Evolutionary conservation across 768 basidiomycete species (phyloP), one percentile per base, ranked within the genome.

Genomic region (Asterophora parasitica): DNA sequence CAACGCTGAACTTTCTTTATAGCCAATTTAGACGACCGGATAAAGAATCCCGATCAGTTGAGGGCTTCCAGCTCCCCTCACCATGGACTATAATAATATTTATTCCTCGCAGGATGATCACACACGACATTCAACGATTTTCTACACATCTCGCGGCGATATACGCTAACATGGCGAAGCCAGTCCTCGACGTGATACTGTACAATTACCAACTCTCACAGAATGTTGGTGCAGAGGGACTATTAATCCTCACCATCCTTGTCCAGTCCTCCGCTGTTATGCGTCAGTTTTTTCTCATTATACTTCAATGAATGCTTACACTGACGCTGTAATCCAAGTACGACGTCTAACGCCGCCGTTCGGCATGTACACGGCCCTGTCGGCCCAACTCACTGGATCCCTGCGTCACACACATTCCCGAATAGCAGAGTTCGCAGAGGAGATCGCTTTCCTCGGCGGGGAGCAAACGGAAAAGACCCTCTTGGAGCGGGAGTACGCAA

Each of bases 141-240:
- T 90, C 91, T 11, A 78, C 77, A 4, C 85, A 91, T 60, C 77
- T 98, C 5, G 92, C 95, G 10, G 91, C 91, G 13, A 93, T 98
- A 30, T 98, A 97, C 65, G 80, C 83, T 12, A 97, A 97, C 63
- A 69, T 97, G 32, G 93, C 93, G 20, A 98, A 98, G 67, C 95
- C 95, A 6, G 74, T 87, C 12, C 76, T 96, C 31, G 95, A 97
- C 58, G 87, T 89, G 39, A 90, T 95, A 38, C 70, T 98, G 9
- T 98, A 97, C 70, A 97, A 97, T 66, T 94, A 92, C 55, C 94
- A 97, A 61, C 74, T 98, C 6, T 89, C 92, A 4, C 83, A 84
- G 55, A 96, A 93, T 57, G 91, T 97, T 27, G 95, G 95, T 12
- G 93, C 92, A 4, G 95, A 98, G 63, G 92, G 91, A 26, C 74